These are phyloP conservation scores for Phytopythium delawarense DNA, from an alignment of 352 stramenopile genomes.

Conservation along the genomic window DNA sequence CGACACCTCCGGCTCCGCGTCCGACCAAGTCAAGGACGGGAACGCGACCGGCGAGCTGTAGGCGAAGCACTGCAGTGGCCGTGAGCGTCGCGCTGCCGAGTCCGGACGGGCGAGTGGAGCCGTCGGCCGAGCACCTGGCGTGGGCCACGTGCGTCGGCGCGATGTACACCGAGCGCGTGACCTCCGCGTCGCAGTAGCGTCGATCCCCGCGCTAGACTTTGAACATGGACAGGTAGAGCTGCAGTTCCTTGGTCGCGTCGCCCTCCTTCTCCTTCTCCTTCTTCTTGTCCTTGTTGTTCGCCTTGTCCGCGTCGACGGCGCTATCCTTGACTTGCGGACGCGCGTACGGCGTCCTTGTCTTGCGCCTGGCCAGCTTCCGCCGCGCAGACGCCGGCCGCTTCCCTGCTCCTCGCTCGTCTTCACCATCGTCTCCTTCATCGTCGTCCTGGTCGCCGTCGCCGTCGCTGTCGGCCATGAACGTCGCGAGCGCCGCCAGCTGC, in stretches of 20 bases:
- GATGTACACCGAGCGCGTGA: conserved; percentile 33
- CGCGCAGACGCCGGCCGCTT: not conserved
- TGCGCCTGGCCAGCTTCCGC: not conserved
- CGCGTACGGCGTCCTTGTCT: conserved; percentile 23
- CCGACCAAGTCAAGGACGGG: not conserved
- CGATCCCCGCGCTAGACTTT: conserved; percentile 16
- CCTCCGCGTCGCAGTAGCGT: conserved; percentile 1
- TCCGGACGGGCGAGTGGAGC: conserved; percentile 14
- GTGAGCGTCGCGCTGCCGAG: not conserved
- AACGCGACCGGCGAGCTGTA: too few relatives aligned
- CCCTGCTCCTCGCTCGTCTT: conserved; percentile 7
- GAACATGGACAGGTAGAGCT: conserved; percentile 56
- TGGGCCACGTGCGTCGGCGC: conserved; percentile 57
- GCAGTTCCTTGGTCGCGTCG: conserved; percentile 40
- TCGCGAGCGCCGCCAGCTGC: conserved; percentile 69
- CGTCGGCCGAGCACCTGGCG: conserved; percentile 36
- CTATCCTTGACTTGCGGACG: not conserved
- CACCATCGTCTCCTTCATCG: conserved; percentile 9
- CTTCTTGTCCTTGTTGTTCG: not conserved
- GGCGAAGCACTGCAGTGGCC: not conserved
- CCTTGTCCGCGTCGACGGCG: not conserved
- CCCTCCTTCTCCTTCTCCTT: conserved; percentile 8
- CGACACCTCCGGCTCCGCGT: not conserved
- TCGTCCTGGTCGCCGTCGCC: conserved; percentile 17
- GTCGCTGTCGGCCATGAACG: conserved; percentile 67